phyloP scores from a whole-genome alignment of 768 basidiomycete genomes.

The Pisolithus microcarpus region DNA sequence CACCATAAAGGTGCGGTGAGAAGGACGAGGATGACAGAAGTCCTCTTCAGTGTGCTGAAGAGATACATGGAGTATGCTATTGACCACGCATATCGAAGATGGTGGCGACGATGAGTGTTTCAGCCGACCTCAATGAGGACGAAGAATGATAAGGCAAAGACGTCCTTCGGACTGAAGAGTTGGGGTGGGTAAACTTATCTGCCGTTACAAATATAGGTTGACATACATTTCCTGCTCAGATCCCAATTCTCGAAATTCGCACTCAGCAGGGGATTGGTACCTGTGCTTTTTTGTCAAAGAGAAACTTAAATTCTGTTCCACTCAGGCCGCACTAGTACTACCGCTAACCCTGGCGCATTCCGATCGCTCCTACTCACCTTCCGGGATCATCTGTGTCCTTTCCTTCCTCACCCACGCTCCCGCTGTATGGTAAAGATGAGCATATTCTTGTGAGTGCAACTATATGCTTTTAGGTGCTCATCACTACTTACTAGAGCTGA shows the following conservation, averaged over 20 bases:
- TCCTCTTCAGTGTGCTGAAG: slow-evolving; percentile 33
- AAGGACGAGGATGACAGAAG: slow-evolving; percentile 22
- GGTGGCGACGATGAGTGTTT: slow-evolving; percentile 24
- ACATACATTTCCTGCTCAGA: slow-evolving; percentile 83
- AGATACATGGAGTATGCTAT: too few relatives aligned
- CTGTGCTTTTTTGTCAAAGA: slow-evolving; percentile 67
- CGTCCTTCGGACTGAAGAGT: slow-evolving; percentile 45
- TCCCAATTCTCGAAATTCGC: slow-evolving; percentile 64
- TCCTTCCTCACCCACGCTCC: slow-evolving; percentile 57
- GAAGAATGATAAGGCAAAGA: slow-evolving; percentile 26
- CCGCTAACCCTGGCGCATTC: slow-evolving; percentile 40
- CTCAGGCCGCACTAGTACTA: background rate
- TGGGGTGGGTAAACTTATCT: slow-evolving; percentile 71
- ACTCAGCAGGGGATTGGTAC: slow-evolving; percentile 87
- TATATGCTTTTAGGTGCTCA: too few relatives aligned
- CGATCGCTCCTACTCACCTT: slow-evolving; percentile 70
- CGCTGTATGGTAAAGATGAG: slow-evolving; percentile 22
- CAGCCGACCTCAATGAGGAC: slow-evolving; percentile 22
- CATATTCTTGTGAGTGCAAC: too few relatives aligned
- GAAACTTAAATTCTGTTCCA: slow-evolving; percentile 43
- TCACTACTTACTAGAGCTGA: too few relatives aligned
- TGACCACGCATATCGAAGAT: slow-evolving; percentile 41
- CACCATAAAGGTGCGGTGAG: slow-evolving; percentile 23
- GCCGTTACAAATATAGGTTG: slow-evolving; percentile 85
- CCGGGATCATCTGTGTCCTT: slow-evolving; percentile 83